A percentile compares a stretch with the other conserved stretches of the same genome.
These are phyloP conservation scores for Yamadazyma olivae DNA, from an alignment of 805 yeast genomes.

Conservation along the genomic window DNA sequence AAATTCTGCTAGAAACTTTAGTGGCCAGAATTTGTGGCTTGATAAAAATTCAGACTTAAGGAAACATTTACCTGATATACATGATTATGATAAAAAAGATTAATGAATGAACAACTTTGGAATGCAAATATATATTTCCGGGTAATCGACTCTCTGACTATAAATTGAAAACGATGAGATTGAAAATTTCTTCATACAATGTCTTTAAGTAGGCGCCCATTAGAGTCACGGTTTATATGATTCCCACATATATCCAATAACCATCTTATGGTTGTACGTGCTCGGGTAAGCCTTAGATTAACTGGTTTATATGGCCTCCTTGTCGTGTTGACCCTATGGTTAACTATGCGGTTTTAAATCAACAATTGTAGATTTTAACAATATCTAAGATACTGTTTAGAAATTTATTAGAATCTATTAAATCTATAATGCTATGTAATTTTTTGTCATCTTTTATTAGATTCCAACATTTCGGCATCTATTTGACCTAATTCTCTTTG, in stretches of 20 bases:
- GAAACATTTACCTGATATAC: conserved; percentile 52
- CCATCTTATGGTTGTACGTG: conserved; percentile 61
- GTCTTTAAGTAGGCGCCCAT: conserved; percentile 75
- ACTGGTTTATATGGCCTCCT: conserved; percentile 50
- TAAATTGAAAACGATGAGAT: conserved; percentile 1
- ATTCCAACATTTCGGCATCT: conserved; percentile 52
- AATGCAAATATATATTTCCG: conserved; percentile 4
- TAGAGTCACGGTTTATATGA: conserved; percentile 65
- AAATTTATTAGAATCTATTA: not conserved
- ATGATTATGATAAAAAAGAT: conserved; percentile 51
- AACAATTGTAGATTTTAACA: conserved; percentile 35
- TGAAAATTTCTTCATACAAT: conserved; percentile 31
- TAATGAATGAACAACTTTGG: conserved; percentile 3
- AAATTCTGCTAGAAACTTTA: conserved; percentile 51
- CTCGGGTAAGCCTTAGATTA: conserved; percentile 92
- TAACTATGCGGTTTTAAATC: conserved; percentile 75
- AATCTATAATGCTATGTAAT: no score
- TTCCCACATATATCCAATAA: conserved; percentile 46
- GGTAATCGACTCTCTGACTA: conserved; percentile 2
- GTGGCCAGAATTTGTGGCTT: conserved; percentile 58
- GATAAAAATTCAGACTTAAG: conserved; percentile 51
- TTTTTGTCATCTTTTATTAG: conserved; percentile 5
- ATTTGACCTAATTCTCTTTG: conserved; percentile 56
- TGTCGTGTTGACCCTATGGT: conserved; percentile 50
- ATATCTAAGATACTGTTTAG: no score